Evolutionary conservation across 495 filamentous ascomycete genomes (phyloP).

Genomic region (Aspergillus leporis): DNA sequence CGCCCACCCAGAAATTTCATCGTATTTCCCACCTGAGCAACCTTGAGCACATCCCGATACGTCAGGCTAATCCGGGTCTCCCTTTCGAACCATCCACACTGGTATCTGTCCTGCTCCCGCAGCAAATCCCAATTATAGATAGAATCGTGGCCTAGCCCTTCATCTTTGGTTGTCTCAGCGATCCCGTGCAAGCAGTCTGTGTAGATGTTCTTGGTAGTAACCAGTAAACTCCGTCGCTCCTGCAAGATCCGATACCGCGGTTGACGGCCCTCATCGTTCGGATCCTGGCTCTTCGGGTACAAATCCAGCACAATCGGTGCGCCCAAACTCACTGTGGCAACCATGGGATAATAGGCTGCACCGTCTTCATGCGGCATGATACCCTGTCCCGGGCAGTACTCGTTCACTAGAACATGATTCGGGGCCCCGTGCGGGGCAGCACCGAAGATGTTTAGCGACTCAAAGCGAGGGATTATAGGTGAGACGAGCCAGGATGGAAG

Average conservation of each 20-base stretch:
- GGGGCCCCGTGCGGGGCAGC: conserved; percentile 70
- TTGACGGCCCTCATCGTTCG: background rate
- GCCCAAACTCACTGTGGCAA: conserved; percentile 87
- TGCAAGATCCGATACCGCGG: conserved; percentile 75
- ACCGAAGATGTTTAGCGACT: conserved; percentile 60
- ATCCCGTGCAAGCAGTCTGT: conserved; percentile 77
- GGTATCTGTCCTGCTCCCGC: conserved; percentile 57
- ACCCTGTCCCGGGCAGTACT: conserved; percentile 83
- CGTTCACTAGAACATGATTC: conserved; percentile 93
- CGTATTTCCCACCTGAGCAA: conserved; percentile 71
- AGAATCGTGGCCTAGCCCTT: conserved; percentile 56
- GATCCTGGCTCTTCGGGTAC: conserved; percentile 59
- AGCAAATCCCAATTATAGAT: conserved; percentile 86
- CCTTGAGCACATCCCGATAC: conserved; percentile 89
- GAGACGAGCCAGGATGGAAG: conserved; percentile 75
- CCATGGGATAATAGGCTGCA: conserved; percentile 78
- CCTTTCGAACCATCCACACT: conserved; percentile 59
- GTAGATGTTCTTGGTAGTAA: conserved; percentile 70
- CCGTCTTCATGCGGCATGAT: conserved; percentile 99
- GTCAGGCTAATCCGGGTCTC: conserved; percentile 80
- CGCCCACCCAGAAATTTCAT: conserved; percentile 57
- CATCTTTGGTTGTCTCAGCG: conserved; percentile 58
- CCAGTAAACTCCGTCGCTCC: conserved; percentile 79
- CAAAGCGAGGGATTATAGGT: conserved; percentile 70
- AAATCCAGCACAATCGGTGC: conserved; percentile 77